A percentile compares a stretch with the other conserved stretches of the same genome.
These are phyloP conservation scores for Chaetomium fimeti DNA, from an alignment of 495 filamentous ascomycete genomes.

Conservation along the genomic window DNA sequence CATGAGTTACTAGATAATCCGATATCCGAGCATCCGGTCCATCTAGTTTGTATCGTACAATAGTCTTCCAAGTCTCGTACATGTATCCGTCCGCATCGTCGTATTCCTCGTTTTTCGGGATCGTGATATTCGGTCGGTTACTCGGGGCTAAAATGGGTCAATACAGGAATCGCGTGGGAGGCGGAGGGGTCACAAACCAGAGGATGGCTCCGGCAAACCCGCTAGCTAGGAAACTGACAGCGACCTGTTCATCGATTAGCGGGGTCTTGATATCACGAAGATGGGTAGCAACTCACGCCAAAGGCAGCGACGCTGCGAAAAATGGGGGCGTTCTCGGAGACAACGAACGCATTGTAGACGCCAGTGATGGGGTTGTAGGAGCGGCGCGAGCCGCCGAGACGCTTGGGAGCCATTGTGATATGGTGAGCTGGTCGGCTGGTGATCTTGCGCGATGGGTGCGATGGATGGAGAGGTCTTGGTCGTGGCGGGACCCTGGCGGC, in stretches of 20 bases:
- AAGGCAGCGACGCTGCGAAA: conserved; percentile 71
- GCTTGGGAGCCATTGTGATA: conserved; percentile 44
- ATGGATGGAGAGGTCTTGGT: background rate
- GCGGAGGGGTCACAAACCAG: conserved; percentile 17
- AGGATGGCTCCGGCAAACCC: conserved; percentile 59
- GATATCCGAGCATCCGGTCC: conserved; percentile 9
- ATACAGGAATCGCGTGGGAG: conserved; percentile 13
- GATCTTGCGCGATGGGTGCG: background rate
- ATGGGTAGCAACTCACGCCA: conserved; percentile 55
- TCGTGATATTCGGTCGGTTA: conserved; percentile 6
- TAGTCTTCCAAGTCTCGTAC: background rate
- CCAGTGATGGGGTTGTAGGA: conserved; percentile 27
- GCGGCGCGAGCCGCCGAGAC: conserved; percentile 33
- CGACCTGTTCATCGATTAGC: conserved; percentile 51
- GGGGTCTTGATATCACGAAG: background rate
- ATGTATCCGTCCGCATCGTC: background rate
- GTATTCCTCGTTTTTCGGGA: background rate
- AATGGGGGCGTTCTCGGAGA: conserved; percentile 69
- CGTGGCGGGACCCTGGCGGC: background rate
- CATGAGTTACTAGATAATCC: conserved; percentile 10
- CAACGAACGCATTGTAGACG: conserved; percentile 40
- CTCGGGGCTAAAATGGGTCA: conserved; percentile 15
- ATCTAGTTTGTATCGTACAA: conserved; percentile 30
- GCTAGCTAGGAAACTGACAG: conserved; percentile 71
- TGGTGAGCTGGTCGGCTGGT: background rate